phyloP scores from a whole-genome alignment of 768 basidiomycete species.

The Tylopilus cervinicoccineus region DNA sequence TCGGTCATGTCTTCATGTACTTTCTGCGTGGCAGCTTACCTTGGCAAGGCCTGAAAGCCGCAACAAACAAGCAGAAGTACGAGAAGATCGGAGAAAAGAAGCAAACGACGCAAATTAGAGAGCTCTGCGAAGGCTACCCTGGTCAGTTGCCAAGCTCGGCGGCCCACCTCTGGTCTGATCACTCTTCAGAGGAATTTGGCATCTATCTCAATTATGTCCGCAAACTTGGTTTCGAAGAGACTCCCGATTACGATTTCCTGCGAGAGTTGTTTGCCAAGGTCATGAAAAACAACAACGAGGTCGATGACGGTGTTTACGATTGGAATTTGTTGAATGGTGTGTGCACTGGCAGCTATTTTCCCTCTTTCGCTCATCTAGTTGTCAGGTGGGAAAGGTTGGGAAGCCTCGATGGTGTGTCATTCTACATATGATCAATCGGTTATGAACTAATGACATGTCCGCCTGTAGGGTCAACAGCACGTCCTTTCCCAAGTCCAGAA shows the following conservation, averaged over 20 bases:
- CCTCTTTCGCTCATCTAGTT: conserved; percentile 6
- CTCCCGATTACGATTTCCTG: conserved; percentile 98
- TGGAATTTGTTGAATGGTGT: conserved; percentile 91
- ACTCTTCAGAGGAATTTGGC: conserved; percentile 82
- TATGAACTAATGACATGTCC: conserved; percentile 8
- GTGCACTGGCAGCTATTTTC: conserved; percentile 9
- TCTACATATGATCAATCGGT: neutral
- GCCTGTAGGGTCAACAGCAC: conserved; percentile 54
- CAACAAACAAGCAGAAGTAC: conserved; percentile 99
- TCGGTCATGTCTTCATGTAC: conserved; percentile 99
- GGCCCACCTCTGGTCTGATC: conserved; percentile 6
- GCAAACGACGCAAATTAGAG: conserved; percentile 96
- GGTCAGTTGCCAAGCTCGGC: conserved; percentile 45
- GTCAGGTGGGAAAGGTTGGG: conserved; percentile 91
- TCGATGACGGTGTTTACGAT: conserved; percentile 93
- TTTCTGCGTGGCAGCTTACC: conserved; percentile 95
- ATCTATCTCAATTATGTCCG: conserved; percentile 99
- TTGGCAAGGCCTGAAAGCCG: conserved; percentile 99
- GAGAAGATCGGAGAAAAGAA: conserved; percentile 99
- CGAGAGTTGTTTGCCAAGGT: conserved; percentile 93
- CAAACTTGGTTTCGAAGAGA: conserved; percentile 98
- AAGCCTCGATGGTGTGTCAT: conserved; percentile 64
- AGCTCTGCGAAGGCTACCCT: conserved; percentile 93
- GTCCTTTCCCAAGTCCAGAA: conserved; percentile 64
- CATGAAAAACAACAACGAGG: conserved; percentile 84